Percentiles rank a stretch among this genome's conserved stretches.
Evolutionary conservation across 768 basidiomycete genomes (phyloP).

Genomic region (Boletus reticuloceps): DNA sequence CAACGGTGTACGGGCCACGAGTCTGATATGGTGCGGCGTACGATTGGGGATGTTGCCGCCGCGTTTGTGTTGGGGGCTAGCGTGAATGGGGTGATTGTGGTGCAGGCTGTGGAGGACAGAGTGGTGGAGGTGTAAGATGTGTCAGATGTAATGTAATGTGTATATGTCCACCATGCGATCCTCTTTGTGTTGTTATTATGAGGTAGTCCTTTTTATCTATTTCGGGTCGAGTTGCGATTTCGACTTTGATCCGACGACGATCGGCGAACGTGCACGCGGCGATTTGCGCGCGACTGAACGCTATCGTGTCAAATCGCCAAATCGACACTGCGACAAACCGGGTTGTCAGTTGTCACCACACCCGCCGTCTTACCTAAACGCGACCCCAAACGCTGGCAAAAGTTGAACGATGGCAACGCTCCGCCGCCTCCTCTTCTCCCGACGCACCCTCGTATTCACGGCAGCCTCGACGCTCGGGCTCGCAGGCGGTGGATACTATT

Average conservation of each 20-base stretch:
- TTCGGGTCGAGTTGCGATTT: not conserved
- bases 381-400: no score
- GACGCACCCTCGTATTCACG: conserved; percentile 51
- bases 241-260: no score
- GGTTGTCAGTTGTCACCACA: no score
- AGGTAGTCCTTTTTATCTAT: not conserved
- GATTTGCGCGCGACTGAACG: not conserved
- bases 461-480: conserved; percentile 52
- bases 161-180: no score
- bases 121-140: not conserved
- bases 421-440: conserved; percentile 44
- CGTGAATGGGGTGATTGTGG: conserved; percentile 59
- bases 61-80: conserved; percentile 67
- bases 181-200: not conserved
- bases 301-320: not conserved
- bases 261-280: not conserved
- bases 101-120: conserved; percentile 52
- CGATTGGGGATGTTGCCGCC: conserved; percentile 82
- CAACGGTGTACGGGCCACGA: conserved; percentile 9
- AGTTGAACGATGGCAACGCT: conserved; percentile 1
- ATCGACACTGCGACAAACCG: not conserved
- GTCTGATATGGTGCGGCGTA: conserved; percentile 57
- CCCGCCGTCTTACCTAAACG: no score
- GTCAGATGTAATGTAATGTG: not conserved
- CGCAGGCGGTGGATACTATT: conserved; percentile 63